Base-by-base conservation (phyloP, 1,284 basidiomycete genomes). In the Grifola frondosa region DNA sequence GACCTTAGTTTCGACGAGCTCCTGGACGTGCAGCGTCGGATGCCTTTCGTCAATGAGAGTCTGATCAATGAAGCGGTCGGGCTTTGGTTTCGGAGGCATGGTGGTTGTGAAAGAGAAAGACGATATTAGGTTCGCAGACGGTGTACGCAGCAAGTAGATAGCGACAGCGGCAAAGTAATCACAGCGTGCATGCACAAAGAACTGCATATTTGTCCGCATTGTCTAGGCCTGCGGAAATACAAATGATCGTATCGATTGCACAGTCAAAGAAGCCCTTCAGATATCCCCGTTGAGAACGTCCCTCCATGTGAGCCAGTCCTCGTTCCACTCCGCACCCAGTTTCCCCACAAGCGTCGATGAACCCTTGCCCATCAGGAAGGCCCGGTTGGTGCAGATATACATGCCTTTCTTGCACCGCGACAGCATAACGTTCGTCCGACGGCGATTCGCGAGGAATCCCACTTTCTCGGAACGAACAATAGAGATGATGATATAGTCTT, bases 381-480 rank as follows among this genome's bases (percentile, higher is more conserved):
- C 36, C 13, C 54, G 52, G 35, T 50, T 51, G 8, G 53, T 57
- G 30, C 54, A 56, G 35, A 60, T 49, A 12, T 54, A 42, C 54
- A 60, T 60, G 30, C 58, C 48, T 10, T 29, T 24, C 41, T 43
- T 48, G 30, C 50, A 44, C 28, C 53, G 50, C 21, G 42, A 48
- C 32, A 57, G 75, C 80, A 85, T 83, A 30, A 85, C 84, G 74
- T 85, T 85, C 38, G 77, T 74, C 13, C 82, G 71, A 28, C 78
- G 72, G 8, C 71, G 52, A 52, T 78, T 77, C 17, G 57, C 55
- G 16, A 86, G 66, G 55, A 87, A 87, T 6, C 84, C 84, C 39
- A 80, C 62, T 6, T 62, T 64, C 15, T 64, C 64, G 13, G 81
- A 76, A 15, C 84, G 74, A n/a, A 84, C 81, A 48, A 82, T 52